Evolutionary conservation across 2,329 filamentous ascomycete species (phyloP).

Genomic region (Diplodia seriata): DNA sequence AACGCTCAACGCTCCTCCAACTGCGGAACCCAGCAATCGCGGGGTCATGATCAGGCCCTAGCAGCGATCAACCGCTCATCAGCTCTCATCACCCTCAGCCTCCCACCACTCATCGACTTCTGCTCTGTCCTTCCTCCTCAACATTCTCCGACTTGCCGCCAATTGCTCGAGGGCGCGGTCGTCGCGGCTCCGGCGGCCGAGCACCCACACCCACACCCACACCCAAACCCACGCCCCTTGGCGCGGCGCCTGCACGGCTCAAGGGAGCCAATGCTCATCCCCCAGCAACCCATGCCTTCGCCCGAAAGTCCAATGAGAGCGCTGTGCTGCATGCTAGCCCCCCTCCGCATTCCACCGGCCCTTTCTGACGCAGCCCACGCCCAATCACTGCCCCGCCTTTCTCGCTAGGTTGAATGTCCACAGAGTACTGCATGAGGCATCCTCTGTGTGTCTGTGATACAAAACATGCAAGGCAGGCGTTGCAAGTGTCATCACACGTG

Average conservation of each 20-base stretch:
- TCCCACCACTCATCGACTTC: too few species aligned
- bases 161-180: neutral
- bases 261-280: slow-evolving; percentile 22
- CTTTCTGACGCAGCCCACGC: slow-evolving; percentile 11
- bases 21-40: slow-evolving; percentile 18
- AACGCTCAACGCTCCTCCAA: neutral
- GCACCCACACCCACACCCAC: neutral
- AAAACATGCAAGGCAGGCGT: slow-evolving; percentile 6
- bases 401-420: slow-evolving; percentile 20
- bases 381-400: slow-evolving; percentile 10
- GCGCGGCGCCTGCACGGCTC: slow-evolving; percentile 25
- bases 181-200: slow-evolving; percentile 12
- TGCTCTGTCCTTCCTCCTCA: neutral
- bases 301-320: slow-evolving; percentile 20
- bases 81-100: neutral
- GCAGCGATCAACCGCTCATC: slow-evolving; percentile 9
- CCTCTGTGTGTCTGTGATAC: slow-evolving; percentile 11
- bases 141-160: slow-evolving; percentile 3
- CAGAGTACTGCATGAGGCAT: slow-evolving; percentile 6
- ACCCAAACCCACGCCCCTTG: neutral
- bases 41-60: slow-evolving; percentile 10
- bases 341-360: slow-evolving; percentile 16
- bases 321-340: slow-evolving; percentile 7
- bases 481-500: slow-evolving; percentile 7
- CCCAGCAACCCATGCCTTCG: slow-evolving; percentile 13